Conservation (phyloP, 352 stramenopile genomes). For the Globisporangium perplexum region DNA sequence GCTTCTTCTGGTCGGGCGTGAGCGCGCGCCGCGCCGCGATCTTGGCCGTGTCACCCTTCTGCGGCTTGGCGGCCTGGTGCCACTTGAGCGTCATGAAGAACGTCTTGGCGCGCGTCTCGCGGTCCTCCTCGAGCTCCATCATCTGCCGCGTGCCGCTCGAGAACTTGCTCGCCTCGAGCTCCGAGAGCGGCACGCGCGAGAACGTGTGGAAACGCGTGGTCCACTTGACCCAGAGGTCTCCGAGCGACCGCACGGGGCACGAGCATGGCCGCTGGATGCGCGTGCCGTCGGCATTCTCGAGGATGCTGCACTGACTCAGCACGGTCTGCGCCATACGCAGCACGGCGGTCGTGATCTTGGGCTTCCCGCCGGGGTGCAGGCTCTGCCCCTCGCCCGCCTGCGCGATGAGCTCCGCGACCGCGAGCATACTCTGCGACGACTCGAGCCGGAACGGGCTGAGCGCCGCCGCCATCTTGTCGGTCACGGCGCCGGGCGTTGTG, state of each 20-base stretch:
- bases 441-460: constrained; percentile 45
- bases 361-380: constrained; percentile 22
- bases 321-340: constrained; percentile 61
- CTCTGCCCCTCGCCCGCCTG: constrained; percentile 43
- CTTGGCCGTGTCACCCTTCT: constrained; percentile 83
- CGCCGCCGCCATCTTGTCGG: constrained; percentile 53
- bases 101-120: constrained; percentile 34
- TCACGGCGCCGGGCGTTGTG: constrained; percentile 52
- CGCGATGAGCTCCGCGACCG: constrained; percentile 43
- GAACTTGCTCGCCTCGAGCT: constrained; percentile 59
- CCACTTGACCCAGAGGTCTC: constrained; percentile 80
- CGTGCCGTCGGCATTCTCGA: constrained; percentile 46
- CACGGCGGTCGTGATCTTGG: constrained; percentile 46
- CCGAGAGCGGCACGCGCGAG: constrained; percentile 44
- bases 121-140: constrained; percentile 65
- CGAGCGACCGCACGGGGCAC: constrained; percentile 69
- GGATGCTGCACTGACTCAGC: constrained; percentile 63
- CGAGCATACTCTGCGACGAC: constrained; percentile 27
- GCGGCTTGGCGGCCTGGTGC: constrained; percentile 71
- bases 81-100: constrained; percentile 86
- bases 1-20: constrained; percentile 67
- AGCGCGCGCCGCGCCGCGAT: constrained; percentile 63
- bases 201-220: constrained; percentile 78
- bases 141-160: constrained; percentile 73
- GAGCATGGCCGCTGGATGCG: constrained; percentile 64